Base-by-base conservation (phyloP, 352 stramenopile genomes). In the Ophiocytium majus region DNA sequence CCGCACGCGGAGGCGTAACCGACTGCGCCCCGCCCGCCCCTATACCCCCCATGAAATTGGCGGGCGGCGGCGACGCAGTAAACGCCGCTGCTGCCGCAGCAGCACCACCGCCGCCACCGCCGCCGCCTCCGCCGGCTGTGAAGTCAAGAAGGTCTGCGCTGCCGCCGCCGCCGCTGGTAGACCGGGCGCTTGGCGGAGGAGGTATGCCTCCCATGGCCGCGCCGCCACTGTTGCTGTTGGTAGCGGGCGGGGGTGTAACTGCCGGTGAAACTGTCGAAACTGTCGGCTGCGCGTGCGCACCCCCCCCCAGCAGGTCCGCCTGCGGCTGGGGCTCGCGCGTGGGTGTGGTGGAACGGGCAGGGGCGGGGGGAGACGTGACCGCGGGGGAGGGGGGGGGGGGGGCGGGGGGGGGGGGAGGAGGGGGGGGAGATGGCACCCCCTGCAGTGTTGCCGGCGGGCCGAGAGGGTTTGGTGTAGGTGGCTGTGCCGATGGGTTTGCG, bases 121-220 rank as follows among this genome's bases (percentile, higher is more conserved):
- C 64, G 33, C 23, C 78, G 49, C 76, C 34, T 1, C 43, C 28
- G n/a, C 83, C 83, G 50, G 83, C 63, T n/a, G 37, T 76, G 33
- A 86, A 86, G 63, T 86, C 83, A 1, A 86, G 79, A n/a, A 86
- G 79, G 33, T 86, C 83, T 23, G 36, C 82, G n/a, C 43, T 57
- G 43, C 43, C 5, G 5, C 5, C 43, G 43, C 5, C 43, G 43
- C 5, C 43, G 43, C 5, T 57, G 14, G 5, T 14, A 14, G 5
- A 57, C 43, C 43, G 5, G 43, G 43, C 43, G 43, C 5, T 5
- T 14, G 5, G 43, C 43, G 43, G 14, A 14, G 43, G 5, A 57
- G 43, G 43, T 57, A n/a, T n/a, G n/a, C n/a, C n/a, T n/a, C n/a
- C n/a, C n/a, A n/a, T n/a, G n/a, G n/a, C n/a, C n/a, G n/a, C n/a